phyloP scores from a whole-genome alignment of 179 eudicot genomes.

The Pouteria campechiana region DNA sequence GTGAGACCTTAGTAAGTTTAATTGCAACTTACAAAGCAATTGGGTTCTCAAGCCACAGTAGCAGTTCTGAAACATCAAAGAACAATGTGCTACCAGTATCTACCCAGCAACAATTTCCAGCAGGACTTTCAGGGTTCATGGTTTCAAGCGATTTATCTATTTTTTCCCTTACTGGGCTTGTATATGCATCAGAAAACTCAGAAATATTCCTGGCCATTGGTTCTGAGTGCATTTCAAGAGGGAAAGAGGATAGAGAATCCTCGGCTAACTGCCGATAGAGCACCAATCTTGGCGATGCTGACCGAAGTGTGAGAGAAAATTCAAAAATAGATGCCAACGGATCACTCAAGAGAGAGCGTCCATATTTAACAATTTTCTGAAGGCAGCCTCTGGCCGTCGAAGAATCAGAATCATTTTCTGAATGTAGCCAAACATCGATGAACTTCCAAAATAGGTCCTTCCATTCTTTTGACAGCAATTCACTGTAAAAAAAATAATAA shows the following conservation, averaged over 20 bases:
- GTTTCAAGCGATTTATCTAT: constrained; percentile 45
- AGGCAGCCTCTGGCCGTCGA: constrained; percentile 68
- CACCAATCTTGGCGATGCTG: constrained; percentile 87
- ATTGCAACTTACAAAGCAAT: constrained; percentile 41
- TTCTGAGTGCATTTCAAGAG: constrained; percentile 34
- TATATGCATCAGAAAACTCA: constrained; percentile 24
- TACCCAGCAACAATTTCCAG: constrained; percentile 94
- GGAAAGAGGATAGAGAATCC: constrained; percentile 93
- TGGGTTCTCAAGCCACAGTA: constrained; percentile 44
- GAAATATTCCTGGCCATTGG: constrained; percentile 21
- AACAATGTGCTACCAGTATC: constrained; percentile 67
- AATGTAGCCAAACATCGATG: constrained; percentile 58
- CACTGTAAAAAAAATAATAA: constrained; percentile 65
- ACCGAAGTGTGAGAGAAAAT: constrained; percentile 78
- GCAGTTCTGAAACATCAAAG: constrained; percentile 54
- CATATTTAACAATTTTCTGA: constrained; percentile 46
- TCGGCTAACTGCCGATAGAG: constrained; percentile 82
- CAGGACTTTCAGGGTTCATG: constrained; percentile 51
- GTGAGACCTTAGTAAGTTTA: too few species aligned
- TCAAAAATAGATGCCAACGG: constrained; percentile 72
- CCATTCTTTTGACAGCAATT: constrained; percentile 79
- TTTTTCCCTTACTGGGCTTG: constrained; percentile 15
- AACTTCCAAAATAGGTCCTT: constrained; percentile 85
- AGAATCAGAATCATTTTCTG: constrained; percentile 24
- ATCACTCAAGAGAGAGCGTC: constrained; percentile 54